A percentile compares a stretch with the other conserved stretches of the same genome.
Conservation (phyloP, 2,329 filamentous ascomycete species). For the Chaetomium sp. region DNA sequence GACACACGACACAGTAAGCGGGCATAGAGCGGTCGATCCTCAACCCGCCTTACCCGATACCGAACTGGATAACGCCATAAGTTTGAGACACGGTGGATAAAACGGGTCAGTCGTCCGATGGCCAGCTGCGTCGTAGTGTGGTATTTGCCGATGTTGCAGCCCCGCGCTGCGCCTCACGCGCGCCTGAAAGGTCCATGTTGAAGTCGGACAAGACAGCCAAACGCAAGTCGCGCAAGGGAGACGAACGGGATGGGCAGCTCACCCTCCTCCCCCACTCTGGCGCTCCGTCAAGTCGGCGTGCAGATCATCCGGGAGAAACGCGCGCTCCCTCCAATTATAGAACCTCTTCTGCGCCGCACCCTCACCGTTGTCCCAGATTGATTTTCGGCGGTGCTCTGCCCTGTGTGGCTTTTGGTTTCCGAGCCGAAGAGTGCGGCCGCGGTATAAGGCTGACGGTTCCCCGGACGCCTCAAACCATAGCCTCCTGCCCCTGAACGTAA, state of each 20-base stretch:
- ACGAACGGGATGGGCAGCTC: not conserved
- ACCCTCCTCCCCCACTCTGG: not conserved
- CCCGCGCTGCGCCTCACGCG: conserved; percentile 18
- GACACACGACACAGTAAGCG: not conserved
- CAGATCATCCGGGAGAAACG: conserved; percentile 4
- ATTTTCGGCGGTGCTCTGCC: not conserved
- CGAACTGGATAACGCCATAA: not conserved
- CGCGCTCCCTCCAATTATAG: conserved; percentile 19
- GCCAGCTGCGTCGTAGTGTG: not conserved
- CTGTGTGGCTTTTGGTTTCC: not conserved
- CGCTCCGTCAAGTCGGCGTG: conserved; percentile 4
- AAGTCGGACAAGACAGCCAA: not conserved
- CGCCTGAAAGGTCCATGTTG: not conserved
- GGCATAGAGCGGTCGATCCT: not conserved
- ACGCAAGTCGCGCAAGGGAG: not conserved
- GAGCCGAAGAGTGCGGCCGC: not conserved
- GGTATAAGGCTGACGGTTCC: not conserved
- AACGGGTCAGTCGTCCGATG: not conserved
- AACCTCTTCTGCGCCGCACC: conserved; percentile 6
- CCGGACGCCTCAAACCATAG: not conserved
- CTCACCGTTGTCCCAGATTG: not conserved
- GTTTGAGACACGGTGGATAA: conserved; percentile 3
- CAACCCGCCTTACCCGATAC: conserved; percentile 11
- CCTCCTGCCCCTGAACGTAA: not conserved
- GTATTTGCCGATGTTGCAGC: conserved; percentile 7